phyloP scores from a whole-genome alignment of 805 yeast genomes.

The Pichia californica region DNA sequence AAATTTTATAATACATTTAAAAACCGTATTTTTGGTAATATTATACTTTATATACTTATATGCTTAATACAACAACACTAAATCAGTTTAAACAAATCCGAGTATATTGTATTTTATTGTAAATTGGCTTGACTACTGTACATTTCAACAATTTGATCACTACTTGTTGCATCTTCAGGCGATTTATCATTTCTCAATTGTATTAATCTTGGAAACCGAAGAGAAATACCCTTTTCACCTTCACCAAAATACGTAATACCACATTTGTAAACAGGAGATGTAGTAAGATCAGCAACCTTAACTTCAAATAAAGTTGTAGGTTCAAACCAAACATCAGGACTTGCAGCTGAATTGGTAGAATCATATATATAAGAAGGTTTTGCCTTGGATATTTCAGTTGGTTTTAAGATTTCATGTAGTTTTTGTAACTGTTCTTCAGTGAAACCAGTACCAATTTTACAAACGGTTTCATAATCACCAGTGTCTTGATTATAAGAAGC shows the following conservation, averaged over 20 bases:
- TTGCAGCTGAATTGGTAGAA: conserved; percentile 50
- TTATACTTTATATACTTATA: too few relatives aligned
- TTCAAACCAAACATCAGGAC: conserved; percentile 94
- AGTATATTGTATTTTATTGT: too few relatives aligned
- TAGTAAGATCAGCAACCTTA: conserved; percentile 81
- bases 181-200: conserved; percentile 80
- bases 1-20: too few relatives aligned
- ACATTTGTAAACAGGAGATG: conserved; percentile 87
- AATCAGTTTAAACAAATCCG: too few relatives aligned
- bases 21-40: too few relatives aligned
- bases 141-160: conserved; percentile 79
- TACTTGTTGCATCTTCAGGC: conserved; percentile 79
- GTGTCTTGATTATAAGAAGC: conserved; percentile 88
- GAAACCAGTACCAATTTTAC: conserved; percentile 97
- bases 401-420: conserved; percentile 54
- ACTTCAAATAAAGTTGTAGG: conserved; percentile 83
- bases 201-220: conserved; percentile 84
- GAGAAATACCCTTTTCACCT: conserved; percentile 63
- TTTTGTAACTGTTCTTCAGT: conserved; percentile 72
- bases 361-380: conserved; percentile 67
- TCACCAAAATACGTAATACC: conserved; percentile 62
- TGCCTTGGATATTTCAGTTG: conserved; percentile 52
- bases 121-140: conserved; percentile 62
- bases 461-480: conserved; percentile 90
- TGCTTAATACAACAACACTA: too few relatives aligned